A percentile compares a stretch with the other conserved stretches of the same genome.
Evolutionary conservation across 305 asterid genomes (phyloP).

Genomic region (Rubia occidens): DNA sequence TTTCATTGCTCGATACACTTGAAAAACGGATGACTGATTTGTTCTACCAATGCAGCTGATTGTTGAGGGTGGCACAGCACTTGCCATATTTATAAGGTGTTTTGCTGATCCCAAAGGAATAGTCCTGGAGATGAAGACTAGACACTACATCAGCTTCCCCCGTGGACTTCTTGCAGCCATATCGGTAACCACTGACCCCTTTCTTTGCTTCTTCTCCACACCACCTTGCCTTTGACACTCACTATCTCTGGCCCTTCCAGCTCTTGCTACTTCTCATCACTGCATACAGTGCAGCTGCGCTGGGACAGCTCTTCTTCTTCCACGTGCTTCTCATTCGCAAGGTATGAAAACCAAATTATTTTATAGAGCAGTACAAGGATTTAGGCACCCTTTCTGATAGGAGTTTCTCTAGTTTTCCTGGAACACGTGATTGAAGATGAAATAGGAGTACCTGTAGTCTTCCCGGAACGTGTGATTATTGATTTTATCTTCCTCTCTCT

Average conservation of each 20-base stretch:
- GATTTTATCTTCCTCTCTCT: no score
- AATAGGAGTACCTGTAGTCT: neutral
- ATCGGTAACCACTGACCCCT: slow-evolving; percentile 35
- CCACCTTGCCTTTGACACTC: neutral
- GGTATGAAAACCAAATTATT: slow-evolving; percentile 27
- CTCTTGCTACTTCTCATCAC: slow-evolving; percentile 47
- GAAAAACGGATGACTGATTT: neutral
- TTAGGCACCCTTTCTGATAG: no score
- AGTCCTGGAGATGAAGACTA: slow-evolving; percentile 42
- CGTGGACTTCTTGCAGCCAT: slow-evolving; percentile 68
- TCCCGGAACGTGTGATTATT: neutral
- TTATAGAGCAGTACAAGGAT: no score
- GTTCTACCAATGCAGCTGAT: slow-evolving; percentile 44
- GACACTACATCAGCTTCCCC: slow-evolving; percentile 54
- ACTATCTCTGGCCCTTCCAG: slow-evolving; percentile 25
- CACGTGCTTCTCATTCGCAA: slow-evolving; percentile 84
- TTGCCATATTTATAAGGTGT: slow-evolving; percentile 82
- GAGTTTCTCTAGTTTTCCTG: no score
- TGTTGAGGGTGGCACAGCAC: slow-evolving; percentile 79
- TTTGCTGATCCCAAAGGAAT: slow-evolving; percentile 68
- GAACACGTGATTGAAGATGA: no score
- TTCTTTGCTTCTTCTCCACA: neutral
- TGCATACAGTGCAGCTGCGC: slow-evolving; percentile 63
- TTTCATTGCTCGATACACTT: neutral
- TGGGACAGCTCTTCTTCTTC: slow-evolving; percentile 86